Evolutionary conservation across 257 asterid genomes (phyloP), one percentile per base, ranked within the genome.

Genomic region (Ilex asprella): DNA sequence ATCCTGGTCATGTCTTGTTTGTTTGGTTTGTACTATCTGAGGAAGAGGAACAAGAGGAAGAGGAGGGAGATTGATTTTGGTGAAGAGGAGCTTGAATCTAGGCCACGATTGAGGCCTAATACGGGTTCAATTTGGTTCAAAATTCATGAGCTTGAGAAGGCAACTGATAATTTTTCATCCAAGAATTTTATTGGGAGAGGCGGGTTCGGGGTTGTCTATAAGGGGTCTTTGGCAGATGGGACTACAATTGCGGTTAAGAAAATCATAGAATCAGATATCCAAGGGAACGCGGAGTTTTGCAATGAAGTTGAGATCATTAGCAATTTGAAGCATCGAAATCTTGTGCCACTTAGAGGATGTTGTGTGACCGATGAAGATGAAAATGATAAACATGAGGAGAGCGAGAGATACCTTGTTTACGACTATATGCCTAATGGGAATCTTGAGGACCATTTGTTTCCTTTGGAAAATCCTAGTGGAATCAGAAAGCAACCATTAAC

Each of bases 301-400:
- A 91, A 91, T 60, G 98, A 91, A 73, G 96, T 91, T 61, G 98
- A 88, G 81, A 91, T 91, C 76, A 86, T 91, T 52, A 84, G 98
- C 64, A 86, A 81, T 70, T 76, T 91, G 73, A 91, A 83, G 81
- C 98, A 91, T 75, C 74, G 98, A 58, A 88, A 91, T 70, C 87
- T 91, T 3, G 89, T 88, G 39, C 89, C 96, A 2, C 89, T 91
- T 39, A 76, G 92, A 75, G 96, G 98, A 2, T 86, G 96, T 66
- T 91, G 98, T 69, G 88, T 88, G 71, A 68, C 77, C 14, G 91
- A 84, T 64, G 72, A 44, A 49, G 58, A 70, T 31, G 47, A 31
- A 59, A 66, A 56, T 61, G 76, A 59, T 32, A 76, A 67, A 5
- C 59, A 55, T 0, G 68, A 71, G 43, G 94, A 82, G 55, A 75